A percentile compares a stretch with the other conserved stretches of the same genome.
Evolutionary conservation across 108 stramenopile species (phyloP).

Genomic region (Discostella stelligeroides): DNA sequence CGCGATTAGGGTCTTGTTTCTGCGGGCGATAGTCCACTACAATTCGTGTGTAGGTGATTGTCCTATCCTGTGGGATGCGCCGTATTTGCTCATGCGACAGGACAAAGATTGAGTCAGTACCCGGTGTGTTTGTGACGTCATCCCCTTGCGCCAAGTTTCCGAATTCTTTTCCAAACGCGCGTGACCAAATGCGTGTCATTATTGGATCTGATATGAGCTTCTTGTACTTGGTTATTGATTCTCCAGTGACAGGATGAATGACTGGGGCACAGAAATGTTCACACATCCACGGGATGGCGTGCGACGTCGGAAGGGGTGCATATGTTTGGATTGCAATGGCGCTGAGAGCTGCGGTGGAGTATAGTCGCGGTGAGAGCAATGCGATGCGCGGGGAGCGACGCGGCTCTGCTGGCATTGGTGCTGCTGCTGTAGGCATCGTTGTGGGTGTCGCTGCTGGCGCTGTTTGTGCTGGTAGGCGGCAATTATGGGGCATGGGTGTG

Average conservation of each 20-base stretch:
- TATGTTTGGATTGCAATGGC: too few species aligned
- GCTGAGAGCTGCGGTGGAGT: too few species aligned
- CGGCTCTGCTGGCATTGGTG: too few species aligned
- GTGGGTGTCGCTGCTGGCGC: too few species aligned
- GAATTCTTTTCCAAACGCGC: slow-evolving; percentile 16
- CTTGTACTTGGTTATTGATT: slow-evolving; percentile 11
- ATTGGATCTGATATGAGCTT: slow-evolving; percentile 1
- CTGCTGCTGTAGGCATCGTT: too few species aligned
- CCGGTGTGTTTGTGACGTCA: background rate
- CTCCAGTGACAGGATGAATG: background rate
- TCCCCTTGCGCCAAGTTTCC: slow-evolving; percentile 24
- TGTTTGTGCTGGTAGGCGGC: too few species aligned
- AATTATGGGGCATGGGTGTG: too few species aligned
- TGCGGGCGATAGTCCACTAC: slow-evolving; percentile 27
- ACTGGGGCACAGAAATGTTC: slow-evolving; percentile 4
- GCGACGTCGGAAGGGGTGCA: too few species aligned
- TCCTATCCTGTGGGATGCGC: slow-evolving; percentile 19
- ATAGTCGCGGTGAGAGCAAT: too few species aligned
- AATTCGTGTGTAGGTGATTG: slow-evolving; percentile 22
- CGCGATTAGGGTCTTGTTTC: slow-evolving; percentile 20
- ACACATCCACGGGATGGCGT: too few species aligned
- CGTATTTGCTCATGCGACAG: background rate
- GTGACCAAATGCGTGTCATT: background rate
- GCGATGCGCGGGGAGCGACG: too few species aligned
- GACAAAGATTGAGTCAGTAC: slow-evolving; percentile 17